Base-by-base conservation (phyloP, 75 land plant species). In the Azolla pinnata region DNA sequence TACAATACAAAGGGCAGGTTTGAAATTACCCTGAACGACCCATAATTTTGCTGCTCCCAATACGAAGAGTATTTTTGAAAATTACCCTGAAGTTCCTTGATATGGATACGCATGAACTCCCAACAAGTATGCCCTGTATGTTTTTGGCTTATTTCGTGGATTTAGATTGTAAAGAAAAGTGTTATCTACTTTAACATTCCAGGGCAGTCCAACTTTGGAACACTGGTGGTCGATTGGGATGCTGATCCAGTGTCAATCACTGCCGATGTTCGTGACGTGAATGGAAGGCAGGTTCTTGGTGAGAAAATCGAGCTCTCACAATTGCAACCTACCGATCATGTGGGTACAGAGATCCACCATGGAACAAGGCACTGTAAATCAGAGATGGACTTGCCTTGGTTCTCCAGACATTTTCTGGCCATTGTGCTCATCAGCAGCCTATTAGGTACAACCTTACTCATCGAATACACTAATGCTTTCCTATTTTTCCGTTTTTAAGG, bases 181-280 rank as follows among this genome's bases (percentile, higher is more conserved):
- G 58, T 0, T 32, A 56, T 3, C 30, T 48, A 26, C n/a, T n/a
- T 29, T 9, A 28, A 33, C 57, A 2, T 48, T 67, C 16, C 70
- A 89, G 96, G 84, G 10, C 63, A 69, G 54, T 78, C 78, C 48
- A 89, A 89, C 65, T 89, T 86, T 63, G 96, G 96, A 42, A 62
- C 84, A 2, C 62, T 90, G 18, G 71, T 81, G 54, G 81, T 86
- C 28, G 76, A 90, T 47, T 90, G 96, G 96, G 68, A 73, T 63
- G 66, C 78, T 26, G 61, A 48, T 49, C 91, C 91, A 16, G 78
- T 68, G 20, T 54, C 31, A 4, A 14, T 90, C n/a, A 74, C 70
- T 47, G 35, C 70, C 24, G 72, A 81, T 34, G 66, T 86, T 33
- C 57, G 87, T 58, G 87, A 83, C 63, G 63, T 67, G 27, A 64